These are phyloP conservation scores for Circinella minor DNA, from an alignment of 371 early-diverging fungal genomes.

Conservation along the genomic window DNA sequence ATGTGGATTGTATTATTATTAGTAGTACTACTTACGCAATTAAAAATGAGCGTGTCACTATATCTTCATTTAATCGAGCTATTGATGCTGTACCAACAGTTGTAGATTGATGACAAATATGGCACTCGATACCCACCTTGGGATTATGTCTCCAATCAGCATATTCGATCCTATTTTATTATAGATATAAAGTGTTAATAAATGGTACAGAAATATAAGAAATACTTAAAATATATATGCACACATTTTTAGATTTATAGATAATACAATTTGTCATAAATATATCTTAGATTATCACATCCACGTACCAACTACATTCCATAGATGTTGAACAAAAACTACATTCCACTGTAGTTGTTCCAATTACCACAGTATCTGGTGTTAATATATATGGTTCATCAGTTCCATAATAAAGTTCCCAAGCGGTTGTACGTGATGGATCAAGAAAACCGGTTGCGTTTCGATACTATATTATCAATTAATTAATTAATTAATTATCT, in stretches of 20 bases:
- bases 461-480: not conserved
- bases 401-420: not conserved
- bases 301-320: slow-evolving; percentile 3
- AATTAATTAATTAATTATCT: no score
- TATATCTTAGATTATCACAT: no score
- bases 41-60: not conserved
- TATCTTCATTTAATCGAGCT: not conserved
- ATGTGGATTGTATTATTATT: no score
- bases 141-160: slow-evolving; percentile 10
- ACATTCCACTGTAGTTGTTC: not conserved
- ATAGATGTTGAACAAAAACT: not conserved
- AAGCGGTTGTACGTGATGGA: not conserved
- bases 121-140: not conserved
- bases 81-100: not conserved
- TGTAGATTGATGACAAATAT: not conserved
- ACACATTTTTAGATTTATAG: no score
- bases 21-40: not conserved
- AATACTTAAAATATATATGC: no score
- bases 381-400: slow-evolving; percentile 10
- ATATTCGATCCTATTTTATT: slow-evolving; percentile 14
- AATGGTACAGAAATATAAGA: not conserved
- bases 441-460: not conserved
- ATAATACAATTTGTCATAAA: no score
- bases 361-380: not conserved
- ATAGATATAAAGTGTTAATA: no score